Base-by-base conservation (phyloP, 139 green algal species). In the Micractinium conductrix region DNA sequence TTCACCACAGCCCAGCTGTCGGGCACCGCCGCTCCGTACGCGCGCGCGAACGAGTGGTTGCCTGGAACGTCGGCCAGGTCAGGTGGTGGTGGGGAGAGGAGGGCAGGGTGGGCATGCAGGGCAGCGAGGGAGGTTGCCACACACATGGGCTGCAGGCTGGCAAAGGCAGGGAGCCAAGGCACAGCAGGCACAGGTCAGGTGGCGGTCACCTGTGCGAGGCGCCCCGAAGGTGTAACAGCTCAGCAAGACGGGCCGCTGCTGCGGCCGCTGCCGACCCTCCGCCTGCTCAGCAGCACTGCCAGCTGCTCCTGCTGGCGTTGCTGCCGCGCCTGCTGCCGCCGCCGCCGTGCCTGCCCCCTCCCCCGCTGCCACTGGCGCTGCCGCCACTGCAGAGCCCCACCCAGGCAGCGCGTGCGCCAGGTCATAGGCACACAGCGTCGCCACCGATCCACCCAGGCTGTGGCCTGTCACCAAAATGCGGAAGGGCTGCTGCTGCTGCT, bases 1-100 rank as follows among this genome's bases (percentile, higher is more conserved):
- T 78, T 78, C 42, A 78, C 58, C 26, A 78, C 43, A 33, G 42
- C 35, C 70, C 70, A 78, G 30, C 42, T 78, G 43, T 78, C 70
- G 14, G 42, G 70, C 42, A 78, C 70, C 26, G 24, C 8, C 28
- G 24, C 2, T 6, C 30, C 30, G 5, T 40, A 35, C 42, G 55
- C 70, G 24, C 30, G 45, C 14, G 70, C 70, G 58, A 78, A 78
- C 1, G 70, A 42, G 42, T 78, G 70, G 70, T 78, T 78, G 70
- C 70, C 70, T 28, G 70, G 44, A n/a, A 7, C 58, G 58, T 4
- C 26, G 58, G 1, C 26, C 58, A 9, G 26, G 26, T 26, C 33
- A 68, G 22, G 24, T 68, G 58, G n/a, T n/a, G n/a, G n/a, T n/a
- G n/a, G n/a, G n/a, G n/a, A n/a, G n/a, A n/a, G n/a, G n/a, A n/a